phyloP scores from a whole-genome alignment of 306 rosid genomes.

The Casuarina glauca region DNA sequence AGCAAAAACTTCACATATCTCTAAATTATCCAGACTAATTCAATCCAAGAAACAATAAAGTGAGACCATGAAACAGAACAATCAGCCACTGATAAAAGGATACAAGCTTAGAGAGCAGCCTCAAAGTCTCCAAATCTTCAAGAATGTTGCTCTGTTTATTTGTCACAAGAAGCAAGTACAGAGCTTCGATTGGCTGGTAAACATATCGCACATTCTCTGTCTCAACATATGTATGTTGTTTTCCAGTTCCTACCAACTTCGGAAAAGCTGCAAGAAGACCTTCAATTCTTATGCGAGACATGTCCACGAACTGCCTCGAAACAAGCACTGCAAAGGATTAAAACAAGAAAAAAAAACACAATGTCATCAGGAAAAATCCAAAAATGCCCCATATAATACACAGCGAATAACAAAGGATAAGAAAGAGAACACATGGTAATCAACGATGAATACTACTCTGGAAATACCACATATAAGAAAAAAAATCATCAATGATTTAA shows the following conservation, averaged over 20 bases:
- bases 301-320: conserved; percentile 88
- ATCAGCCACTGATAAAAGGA: conserved; percentile 47
- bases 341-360: background rate
- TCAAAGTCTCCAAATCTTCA: conserved; percentile 92
- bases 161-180: conserved; percentile 90
- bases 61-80: conserved; percentile 19
- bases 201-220: conserved; percentile 97
- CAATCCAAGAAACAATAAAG: conserved; percentile 16
- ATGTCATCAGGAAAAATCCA: conserved; percentile 8
- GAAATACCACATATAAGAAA: background rate
- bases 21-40: conserved; percentile 2
- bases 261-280: conserved; percentile 99
- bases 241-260: conserved; percentile 91
- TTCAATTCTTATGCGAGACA: conserved; percentile 94
- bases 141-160: conserved; percentile 95
- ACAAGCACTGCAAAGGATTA: conserved; percentile 66
- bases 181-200: conserved; percentile 93
- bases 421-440: background rate
- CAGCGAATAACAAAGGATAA: conserved; percentile 7
- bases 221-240: conserved; percentile 93
- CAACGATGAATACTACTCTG: background rate
- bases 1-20: conserved; percentile 22
- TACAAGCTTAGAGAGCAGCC: conserved; percentile 95
- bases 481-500: background rate
- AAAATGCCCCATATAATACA: conserved; percentile 1